Conservation (phyloP, 2,329 filamentous ascomycete genomes). For the Elsinoe fawcettii region DNA sequence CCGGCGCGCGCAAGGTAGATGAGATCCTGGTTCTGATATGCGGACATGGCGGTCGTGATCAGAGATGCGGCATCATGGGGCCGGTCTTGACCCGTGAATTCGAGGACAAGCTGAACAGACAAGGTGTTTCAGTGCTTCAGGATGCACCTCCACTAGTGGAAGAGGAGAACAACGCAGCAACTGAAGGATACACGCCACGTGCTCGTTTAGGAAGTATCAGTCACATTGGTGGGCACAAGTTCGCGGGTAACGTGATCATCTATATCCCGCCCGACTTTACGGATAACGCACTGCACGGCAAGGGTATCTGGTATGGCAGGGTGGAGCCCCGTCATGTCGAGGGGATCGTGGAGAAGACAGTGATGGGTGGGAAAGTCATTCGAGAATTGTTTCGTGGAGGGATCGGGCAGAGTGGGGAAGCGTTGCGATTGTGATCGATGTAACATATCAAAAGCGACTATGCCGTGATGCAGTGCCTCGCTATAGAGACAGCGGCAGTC, state of each 20-base stretch:
- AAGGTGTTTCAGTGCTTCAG: conserved; percentile 43
- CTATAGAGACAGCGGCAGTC: not conserved
- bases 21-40: conserved; percentile 79
- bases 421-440: conserved; percentile 23
- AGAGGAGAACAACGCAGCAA: conserved; percentile 21
- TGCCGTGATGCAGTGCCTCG: not conserved
- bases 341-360: conserved; percentile 64
- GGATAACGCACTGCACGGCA: conserved; percentile 55
- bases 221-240: conserved; percentile 79
- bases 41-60: conserved; percentile 74
- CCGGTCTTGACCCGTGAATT: conserved; percentile 68
- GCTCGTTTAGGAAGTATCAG: conserved; percentile 64
- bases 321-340: conserved; percentile 69
- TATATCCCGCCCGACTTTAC: conserved; percentile 57
- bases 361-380: conserved; percentile 59
- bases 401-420: conserved; percentile 36
- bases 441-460: not conserved
- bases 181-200: conserved; percentile 26
- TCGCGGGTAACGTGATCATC: conserved; percentile 75
- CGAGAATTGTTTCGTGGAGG: conserved; percentile 65
- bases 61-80: conserved; percentile 72
- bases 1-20: conserved; percentile 52
- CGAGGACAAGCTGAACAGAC: conserved; percentile 46
- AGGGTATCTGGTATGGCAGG: conserved; percentile 75
- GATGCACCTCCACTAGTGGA: conserved; percentile 32